Base-by-base conservation (phyloP, 345 rosid species). In the Dipteronia sinensis region DNA sequence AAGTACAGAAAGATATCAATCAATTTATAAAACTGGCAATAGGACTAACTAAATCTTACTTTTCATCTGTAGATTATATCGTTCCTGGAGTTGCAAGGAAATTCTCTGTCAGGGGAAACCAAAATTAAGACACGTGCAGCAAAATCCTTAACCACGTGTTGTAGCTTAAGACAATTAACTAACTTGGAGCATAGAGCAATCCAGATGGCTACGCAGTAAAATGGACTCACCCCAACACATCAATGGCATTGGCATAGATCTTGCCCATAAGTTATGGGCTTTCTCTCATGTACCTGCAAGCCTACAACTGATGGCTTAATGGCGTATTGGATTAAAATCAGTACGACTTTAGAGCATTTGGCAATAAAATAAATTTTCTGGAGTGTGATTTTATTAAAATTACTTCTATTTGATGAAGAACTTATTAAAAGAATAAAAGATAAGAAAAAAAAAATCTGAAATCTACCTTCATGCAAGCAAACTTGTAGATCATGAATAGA, bases 81-180 rank as follows among this genome's bases (percentile, higher is more conserved):
- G 38, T 34, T 71, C 79, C 46, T 78, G 85, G 82, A 78, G 79
- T 29, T 78, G 85, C 79, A 75, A 58, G 79, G 80, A 77, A 27
- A 77, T 68, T 10, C 73, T 82, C 58, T 82, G 72, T 61, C 74
- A n/a, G 46, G 69, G 76, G 66, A 75, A 76, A 40, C 67, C 51
- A 65, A 68, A 64, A 47, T 47, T 51, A 25, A 22, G 67, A 73
- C 62, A n/a, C 17, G 62, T 73, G 76, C 55, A 15, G 31, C 55
- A 58, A 42, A 46, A 73, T 59, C 44, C 1, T 10, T 67, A 19
- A 67, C 44, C 1, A 20, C n/a, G 5, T 15, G 58, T 10, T 51
- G 19, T 51, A 53, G n/a, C 58, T 53, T 4, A 53, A 53, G 58
- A 6, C 58, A 16, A 53, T 19, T 53, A 53, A 16, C 17, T 53